These are phyloP conservation scores for Parachaetomium inaequale DNA, from an alignment of 495 filamentous ascomycete species.

Conservation along the genomic window DNA sequence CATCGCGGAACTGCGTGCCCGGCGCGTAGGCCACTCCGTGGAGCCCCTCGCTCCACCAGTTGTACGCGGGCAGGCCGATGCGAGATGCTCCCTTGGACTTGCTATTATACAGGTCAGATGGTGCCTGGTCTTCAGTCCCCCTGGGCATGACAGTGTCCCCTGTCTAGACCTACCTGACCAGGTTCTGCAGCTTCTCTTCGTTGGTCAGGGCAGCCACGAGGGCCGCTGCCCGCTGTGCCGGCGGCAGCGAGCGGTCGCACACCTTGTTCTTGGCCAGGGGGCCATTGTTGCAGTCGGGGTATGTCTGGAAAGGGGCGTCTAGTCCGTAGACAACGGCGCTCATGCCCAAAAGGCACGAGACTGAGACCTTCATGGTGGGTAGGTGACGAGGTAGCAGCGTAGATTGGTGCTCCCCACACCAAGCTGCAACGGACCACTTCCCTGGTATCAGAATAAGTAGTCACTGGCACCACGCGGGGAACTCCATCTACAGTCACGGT, in stretches of 20 bases:
- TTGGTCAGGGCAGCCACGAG: conserved; percentile 39
- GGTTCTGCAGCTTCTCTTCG: conserved; percentile 41
- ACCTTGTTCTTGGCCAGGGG: conserved; percentile 41
- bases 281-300: conserved; percentile 36
- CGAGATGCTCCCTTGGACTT: conserved; percentile 35
- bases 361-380: conserved; percentile 4
- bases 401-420: neutral
- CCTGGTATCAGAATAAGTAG: neutral
- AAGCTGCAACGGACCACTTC: neutral
- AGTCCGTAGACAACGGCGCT: conserved; percentile 1
- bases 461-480: neutral
- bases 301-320: conserved; percentile 22
- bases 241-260: conserved; percentile 46
- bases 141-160: neutral
- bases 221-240: conserved; percentile 44
- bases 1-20: conserved; percentile 34
- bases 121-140: neutral
- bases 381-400: neutral
- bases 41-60: conserved; percentile 54
- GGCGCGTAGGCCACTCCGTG: conserved; percentile 44
- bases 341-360: neutral
- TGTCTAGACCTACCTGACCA: conserved; percentile 25
- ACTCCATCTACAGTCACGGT: neutral
- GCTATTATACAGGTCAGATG: conserved; percentile 18
- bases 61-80: conserved; percentile 44